Evolutionary conservation across 768 basidiomycete species (phyloP), one percentile per base, ranked within the genome.

Genomic region (Pleurotus giganteus): DNA sequence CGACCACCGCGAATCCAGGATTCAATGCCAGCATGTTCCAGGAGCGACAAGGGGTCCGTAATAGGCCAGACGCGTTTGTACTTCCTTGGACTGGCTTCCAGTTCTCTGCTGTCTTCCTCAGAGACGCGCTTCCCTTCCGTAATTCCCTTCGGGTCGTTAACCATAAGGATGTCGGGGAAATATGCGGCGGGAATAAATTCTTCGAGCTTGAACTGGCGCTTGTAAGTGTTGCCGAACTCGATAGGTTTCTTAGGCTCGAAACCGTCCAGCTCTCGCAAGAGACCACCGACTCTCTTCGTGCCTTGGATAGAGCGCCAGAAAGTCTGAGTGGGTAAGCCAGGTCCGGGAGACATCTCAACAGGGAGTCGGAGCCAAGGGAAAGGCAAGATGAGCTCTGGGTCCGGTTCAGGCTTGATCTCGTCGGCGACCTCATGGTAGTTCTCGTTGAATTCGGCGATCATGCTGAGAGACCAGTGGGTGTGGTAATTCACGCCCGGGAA

Each of bases 391-490:
- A 15, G 5, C 15, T 5, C 9, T 4, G 49, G 31, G 19, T 32
- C 31, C 13, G 34, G 31, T 23, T 50, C 17, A 9, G 29, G 31
- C 9, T n/a, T 8, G 13, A 36, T 17, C n/a, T 11, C 32, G 17
- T 11, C 6, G 21, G n/a, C 49, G 34, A 50, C n/a, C 1, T 56
- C 44, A 21, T 57, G 29, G 29, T 47, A 66, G 51, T 65, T 62
- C 53, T 71, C 69, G 13, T 66, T 68, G 37, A 59, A 59, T 51
- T 63, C 66, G 39, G 64, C 54, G 49, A 73, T 61, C 69, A 71
- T 71, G 57, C 68, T 71, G 36, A 69, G 65, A 21, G 70, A 68
- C 64, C 66, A 73, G 47, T 65, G 58, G 32, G 68, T 65, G 19
- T 69, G 41, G n/a, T 6, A 12, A 12, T 13, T 36, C n/a, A 63